A percentile compares a stretch with the other conserved stretches of the same genome.
Evolutionary conservation across 2,329 filamentous ascomycete genomes (phyloP).

Genomic region (Scedosporium boydii): DNA sequence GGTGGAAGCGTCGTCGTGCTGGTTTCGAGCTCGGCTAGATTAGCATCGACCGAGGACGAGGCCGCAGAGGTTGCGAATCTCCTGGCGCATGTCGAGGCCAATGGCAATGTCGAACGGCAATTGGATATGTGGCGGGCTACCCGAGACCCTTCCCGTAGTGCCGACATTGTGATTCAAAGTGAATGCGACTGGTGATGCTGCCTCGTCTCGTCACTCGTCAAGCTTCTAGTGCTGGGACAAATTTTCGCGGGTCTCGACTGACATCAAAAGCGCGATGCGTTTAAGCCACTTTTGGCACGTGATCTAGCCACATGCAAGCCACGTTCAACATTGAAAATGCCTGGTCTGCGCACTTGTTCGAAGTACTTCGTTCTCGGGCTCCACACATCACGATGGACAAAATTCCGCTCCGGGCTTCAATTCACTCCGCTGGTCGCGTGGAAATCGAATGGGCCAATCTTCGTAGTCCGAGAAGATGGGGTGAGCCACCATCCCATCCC

Average conservation of each 20-base stretch:
- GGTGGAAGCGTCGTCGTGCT: constrained; percentile 17
- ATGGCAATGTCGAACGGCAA: constrained; percentile 5
- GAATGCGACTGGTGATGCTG: neutral
- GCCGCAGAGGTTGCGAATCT: constrained; percentile 17
- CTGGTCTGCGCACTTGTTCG: neutral
- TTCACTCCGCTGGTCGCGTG: neutral
- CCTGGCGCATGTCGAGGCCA: constrained; percentile 16
- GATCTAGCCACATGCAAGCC: neutral
- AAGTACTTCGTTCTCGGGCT: neutral
- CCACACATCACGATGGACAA: neutral
- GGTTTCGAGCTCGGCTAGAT: constrained; percentile 9
- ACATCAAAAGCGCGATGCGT: neutral
- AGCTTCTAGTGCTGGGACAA: neutral
- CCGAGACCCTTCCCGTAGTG: constrained; percentile 29
- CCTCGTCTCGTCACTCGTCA: neutral
- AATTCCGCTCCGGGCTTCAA: neutral
- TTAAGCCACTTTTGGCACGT: neutral
- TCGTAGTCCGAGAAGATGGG: neutral
- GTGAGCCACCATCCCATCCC: neutral
- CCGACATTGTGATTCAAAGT: constrained; percentile 26
- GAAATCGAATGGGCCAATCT: neutral
- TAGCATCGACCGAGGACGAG: constrained; percentile 7
- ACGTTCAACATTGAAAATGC: neutral
- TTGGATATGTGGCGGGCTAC: constrained; percentile 16
- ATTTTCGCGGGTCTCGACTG: neutral